phyloP scores from a whole-genome alignment of 495 filamentous ascomycete genomes.

The Podospora fimiseda region DNA sequence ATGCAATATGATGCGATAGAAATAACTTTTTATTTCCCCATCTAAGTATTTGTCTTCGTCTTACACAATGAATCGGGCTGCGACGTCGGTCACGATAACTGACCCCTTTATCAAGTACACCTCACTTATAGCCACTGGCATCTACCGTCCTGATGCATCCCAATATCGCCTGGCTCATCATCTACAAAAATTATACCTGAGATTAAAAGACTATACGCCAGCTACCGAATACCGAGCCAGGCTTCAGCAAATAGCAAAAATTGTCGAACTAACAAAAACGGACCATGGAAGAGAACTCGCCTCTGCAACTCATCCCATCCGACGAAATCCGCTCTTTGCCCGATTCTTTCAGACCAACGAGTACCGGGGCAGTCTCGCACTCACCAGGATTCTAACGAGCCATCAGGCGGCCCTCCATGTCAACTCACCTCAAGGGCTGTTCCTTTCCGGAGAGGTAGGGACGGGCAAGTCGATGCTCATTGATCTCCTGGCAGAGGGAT shows the following conservation, averaged over 20 bases:
- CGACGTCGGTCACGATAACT: constrained; percentile 54
- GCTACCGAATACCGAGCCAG: constrained; percentile 52
- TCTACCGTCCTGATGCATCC: constrained; percentile 55
- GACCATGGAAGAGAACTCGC: constrained; percentile 27
- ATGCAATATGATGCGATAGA: too few relatives aligned
- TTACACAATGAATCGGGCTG: constrained; percentile 26
- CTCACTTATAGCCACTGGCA: constrained; percentile 52
- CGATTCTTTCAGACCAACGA: constrained; percentile 34
- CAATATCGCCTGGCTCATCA: constrained; percentile 62
- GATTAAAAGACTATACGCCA: constrained; percentile 63
- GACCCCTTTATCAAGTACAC: constrained; percentile 66
- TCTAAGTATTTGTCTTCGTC: neutral
- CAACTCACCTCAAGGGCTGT: constrained; percentile 57
- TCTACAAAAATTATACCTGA: constrained; percentile 60
- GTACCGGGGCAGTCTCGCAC: constrained; percentile 45
- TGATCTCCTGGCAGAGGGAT: constrained; percentile 60
- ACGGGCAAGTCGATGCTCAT: constrained; percentile 67
- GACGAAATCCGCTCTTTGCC: constrained; percentile 45
- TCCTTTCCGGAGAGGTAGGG: constrained; percentile 66
- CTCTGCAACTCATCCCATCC: constrained; percentile 38
- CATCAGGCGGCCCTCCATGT: constrained; percentile 58
- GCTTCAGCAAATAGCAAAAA: constrained; percentile 44
- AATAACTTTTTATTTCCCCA: too few relatives aligned
- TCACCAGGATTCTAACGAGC: constrained; percentile 53
- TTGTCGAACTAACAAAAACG: constrained; percentile 25